Evolutionary conservation across 441 rosid genomes (phyloP), one percentile per base, ranked within the genome.

Genomic region (Aquilaria agallochum): DNA sequence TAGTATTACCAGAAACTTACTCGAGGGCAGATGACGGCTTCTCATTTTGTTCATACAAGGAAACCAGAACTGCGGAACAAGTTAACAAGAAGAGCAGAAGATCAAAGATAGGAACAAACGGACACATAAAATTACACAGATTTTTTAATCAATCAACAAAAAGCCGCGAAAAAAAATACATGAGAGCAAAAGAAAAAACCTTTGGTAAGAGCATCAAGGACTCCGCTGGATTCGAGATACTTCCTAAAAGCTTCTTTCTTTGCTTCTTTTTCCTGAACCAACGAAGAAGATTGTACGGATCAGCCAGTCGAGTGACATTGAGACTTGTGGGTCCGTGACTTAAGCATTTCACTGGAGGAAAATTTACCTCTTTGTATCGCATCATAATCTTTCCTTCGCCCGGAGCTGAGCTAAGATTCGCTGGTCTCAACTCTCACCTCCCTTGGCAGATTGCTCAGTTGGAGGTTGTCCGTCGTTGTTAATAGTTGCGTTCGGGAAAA

Each of bases 201-300:
- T 80, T 85, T 87, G 65, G 93, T 89, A 66, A 94, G 94, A 72
- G 89, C 74, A 81, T 91, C 92, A 72, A 89, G 77, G 74, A 87
- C 97, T 53, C 96, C 97, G 74, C 83, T 79, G 7, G 95, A 83
- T 57, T 94, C 95, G 58, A 94, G 78, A 68, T 89, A 94, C 77
- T 89, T 94, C 79, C 90, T 87, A 59, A 86, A 94, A 44, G 90
- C 83, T 78, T 94, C 96, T 69, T 90, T 94, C 78, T 94, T 90
- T 2, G 79, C 93, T 55, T 90, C 97, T 71, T 87, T 94, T 73
- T 91, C 99, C 97, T 94, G 72, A 45, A 69, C 36, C 55, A 11
- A 60, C 42, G 47, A 42, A 44, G 50, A 12, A 47, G 52, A 50
- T 42, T 20, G 27, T 20, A 20, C 27, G 27, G 27, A 20, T 20